Base-by-base conservation (phyloP, 768 basidiomycete species). In the Epithele typhae region DNA sequence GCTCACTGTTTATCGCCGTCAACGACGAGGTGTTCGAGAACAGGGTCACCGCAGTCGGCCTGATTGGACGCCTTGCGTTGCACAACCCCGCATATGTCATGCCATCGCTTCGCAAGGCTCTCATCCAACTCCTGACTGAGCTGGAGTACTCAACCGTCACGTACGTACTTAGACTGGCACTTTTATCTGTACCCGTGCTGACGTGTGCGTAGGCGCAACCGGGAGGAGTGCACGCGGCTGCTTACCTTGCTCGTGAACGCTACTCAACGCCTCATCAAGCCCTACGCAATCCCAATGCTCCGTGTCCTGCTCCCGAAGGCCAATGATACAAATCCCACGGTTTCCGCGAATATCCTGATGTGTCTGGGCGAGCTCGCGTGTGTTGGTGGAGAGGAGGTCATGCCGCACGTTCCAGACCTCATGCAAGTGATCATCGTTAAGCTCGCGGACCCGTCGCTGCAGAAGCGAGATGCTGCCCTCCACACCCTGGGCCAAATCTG, bases 31-130 rank as follows among this genome's bases (percentile, higher is more conserved):
- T 87, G 6, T 97, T 94, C 65, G 86, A 87, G 40, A 96, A 96
- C 61, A 82, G 96, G 18, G 81, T 92, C 22, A 82, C 85, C n/a
- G 94, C 94, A 2, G 90, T 98, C 43, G 69, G 70, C 18, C 76
- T 98, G 52, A 97, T 99, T 49, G 96, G 96, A 1, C 83, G 96
- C 22, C 78, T 99, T 21, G 91, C 94, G 3, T 81, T 83, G 56
- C 90, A 95, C 66, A 99, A 99, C 59, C 96, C 96, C 0, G 96
- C 96, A 14, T 96, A 97, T 70, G 93, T 99, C 17, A 97, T 99
- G 87, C 95, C 96, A 8, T 92, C 92, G 3, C 72, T 99, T 19
- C 79, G 96, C 38, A 98, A 98, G 66, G 85, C 93, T 1, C 73
- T 99, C 48, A 96, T 98, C 45, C 95, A 98, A 62, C 77, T 99